phyloP scores from a whole-genome alignment of 2,329 filamentous ascomycete species.

The Fusarium tupiense region DNA sequence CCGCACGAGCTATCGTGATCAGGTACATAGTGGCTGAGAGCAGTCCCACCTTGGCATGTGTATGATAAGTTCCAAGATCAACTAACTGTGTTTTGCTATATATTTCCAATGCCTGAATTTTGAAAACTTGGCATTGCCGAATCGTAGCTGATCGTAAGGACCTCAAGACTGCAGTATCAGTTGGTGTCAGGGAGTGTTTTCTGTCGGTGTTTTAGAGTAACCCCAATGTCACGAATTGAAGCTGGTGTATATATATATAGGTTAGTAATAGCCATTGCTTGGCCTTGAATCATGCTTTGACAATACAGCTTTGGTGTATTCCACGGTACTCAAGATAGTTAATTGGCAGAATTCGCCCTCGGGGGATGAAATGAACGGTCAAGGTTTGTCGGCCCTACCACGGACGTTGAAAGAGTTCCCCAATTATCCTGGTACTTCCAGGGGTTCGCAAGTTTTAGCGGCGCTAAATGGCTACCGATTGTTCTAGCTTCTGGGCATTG shows the following conservation, averaged over 20 bases:
- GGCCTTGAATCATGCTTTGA: background rate
- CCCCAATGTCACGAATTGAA: background rate
- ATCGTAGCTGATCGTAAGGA: background rate
- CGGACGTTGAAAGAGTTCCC: constrained; percentile 22
- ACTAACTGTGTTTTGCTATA: background rate
- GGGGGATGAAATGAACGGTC: constrained; percentile 15
- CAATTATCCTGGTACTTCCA: constrained; percentile 21
- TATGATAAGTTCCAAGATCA: background rate
- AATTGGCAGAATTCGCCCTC: background rate
- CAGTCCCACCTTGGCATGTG: background rate
- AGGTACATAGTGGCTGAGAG: background rate
- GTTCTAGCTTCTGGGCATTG: constrained; percentile 23
- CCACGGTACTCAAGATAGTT: background rate
- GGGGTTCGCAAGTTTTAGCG: constrained; percentile 12
- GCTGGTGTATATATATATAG: background rate
- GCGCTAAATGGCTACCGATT: constrained; percentile 28
- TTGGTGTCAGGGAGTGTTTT: background rate
- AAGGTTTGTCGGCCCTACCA: constrained; percentile 28
- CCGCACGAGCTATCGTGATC: constrained; percentile 3
- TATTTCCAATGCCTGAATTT: too few species aligned
- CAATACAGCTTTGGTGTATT: background rate
- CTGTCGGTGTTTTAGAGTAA: constrained; percentile 6
- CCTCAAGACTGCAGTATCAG: background rate
- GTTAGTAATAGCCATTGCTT: background rate
- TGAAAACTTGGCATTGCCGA: background rate